Percentiles rank a stretch among this genome's conserved stretches.
Evolutionary conservation across 2,329 filamentous ascomycete genomes (phyloP).

Genomic region (Lizonia empirigonia): DNA sequence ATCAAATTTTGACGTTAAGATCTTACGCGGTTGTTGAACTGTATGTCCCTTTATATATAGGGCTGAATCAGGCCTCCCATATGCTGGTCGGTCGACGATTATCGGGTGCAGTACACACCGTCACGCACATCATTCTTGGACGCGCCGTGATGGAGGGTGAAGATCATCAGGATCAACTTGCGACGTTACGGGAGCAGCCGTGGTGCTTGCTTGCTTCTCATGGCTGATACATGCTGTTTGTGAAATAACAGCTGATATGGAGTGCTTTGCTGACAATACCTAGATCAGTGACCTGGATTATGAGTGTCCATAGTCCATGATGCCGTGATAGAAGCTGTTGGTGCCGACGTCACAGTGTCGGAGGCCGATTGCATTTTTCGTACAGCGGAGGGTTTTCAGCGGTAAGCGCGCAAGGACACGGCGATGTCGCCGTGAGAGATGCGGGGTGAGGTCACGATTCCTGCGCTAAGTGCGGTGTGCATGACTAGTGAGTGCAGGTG

Average conservation of each 20-base stretch:
- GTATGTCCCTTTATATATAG: too few species aligned
- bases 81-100: too few species aligned
- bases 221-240: slow-evolving; percentile 7
- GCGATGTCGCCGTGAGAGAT: slow-evolving; percentile 10
- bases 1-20: too few species aligned
- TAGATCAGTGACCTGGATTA: neutral
- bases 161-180: slow-evolving; percentile 10
- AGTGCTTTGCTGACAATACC: neutral
- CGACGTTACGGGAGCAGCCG: slow-evolving; percentile 8
- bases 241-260: slow-evolving; percentile 4
- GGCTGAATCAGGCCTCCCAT: too few species aligned
- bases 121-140: slow-evolving; percentile 1
- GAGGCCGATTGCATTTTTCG: neutral
- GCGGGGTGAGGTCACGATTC: slow-evolving; percentile 38
- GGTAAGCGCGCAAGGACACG: slow-evolving; percentile 4
- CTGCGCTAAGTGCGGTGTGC: slow-evolving; percentile 21
- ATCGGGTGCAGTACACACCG: neutral
- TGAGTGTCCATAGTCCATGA: neutral
- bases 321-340: neutral
- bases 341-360: neutral
- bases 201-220: neutral
- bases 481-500: slow-evolving; percentile 17
- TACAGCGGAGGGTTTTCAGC: neutral
- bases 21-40: too few species aligned
- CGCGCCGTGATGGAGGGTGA: neutral